These are phyloP conservation scores for Fusarium setosum DNA, from an alignment of 2,329 filamentous ascomycete genomes.

Conservation along the genomic window DNA sequence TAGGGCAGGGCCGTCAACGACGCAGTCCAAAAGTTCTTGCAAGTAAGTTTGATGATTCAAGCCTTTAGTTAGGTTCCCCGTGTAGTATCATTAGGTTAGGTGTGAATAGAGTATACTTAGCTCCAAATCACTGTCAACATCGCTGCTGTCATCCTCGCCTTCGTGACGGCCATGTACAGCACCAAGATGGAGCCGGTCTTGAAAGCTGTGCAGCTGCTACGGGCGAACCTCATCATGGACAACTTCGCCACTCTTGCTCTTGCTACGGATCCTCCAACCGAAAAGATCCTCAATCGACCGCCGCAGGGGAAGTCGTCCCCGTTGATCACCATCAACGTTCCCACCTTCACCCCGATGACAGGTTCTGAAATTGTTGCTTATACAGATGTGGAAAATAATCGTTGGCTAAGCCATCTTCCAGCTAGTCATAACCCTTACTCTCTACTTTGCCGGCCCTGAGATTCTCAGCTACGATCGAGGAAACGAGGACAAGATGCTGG, in stretches of 20 bases:
- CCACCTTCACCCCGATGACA: neutral
- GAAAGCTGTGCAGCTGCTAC: conserved; percentile 73
- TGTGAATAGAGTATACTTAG: neutral
- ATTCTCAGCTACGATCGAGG: neutral
- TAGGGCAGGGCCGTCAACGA: neutral
- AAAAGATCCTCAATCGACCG: neutral
- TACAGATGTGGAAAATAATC: neutral
- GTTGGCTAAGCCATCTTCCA: neutral
- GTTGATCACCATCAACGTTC: neutral
- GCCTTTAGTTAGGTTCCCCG: too few species aligned
- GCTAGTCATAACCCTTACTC: neutral
- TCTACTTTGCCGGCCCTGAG: neutral
- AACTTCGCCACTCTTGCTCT: conserved; percentile 74
- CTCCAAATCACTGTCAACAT: conserved; percentile 1
- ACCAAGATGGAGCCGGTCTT: conserved; percentile 69
- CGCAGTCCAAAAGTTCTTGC: neutral
- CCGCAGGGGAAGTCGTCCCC: neutral
- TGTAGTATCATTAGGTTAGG: too few species aligned
- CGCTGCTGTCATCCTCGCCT: neutral
- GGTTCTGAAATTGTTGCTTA: too few species aligned
- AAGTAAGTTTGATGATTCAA: neutral
- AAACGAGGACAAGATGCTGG: conserved; percentile 51
- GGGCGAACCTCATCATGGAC: conserved; percentile 78
- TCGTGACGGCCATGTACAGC: neutral
- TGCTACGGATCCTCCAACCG: conserved; percentile 36